phyloP scores from a whole-genome alignment of 2,329 filamentous ascomycete species.

The Zarea fungicola region DNA sequence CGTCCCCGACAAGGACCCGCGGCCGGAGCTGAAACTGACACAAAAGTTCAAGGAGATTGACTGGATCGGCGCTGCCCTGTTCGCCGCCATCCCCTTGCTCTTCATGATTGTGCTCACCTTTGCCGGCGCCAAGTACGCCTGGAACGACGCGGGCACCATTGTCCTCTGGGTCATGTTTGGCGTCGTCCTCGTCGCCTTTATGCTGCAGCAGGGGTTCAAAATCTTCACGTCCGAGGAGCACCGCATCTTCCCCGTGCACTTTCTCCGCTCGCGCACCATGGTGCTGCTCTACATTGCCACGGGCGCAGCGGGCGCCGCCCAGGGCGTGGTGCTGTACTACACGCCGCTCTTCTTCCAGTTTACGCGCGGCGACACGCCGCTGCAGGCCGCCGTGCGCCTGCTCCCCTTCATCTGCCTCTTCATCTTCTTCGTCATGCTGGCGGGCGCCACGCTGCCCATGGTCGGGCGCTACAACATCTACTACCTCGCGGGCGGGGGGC shows the following conservation, averaged over 20 bases:
- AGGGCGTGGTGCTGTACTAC: conserved; percentile 36
- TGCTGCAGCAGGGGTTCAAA: background rate
- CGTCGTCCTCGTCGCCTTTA: background rate
- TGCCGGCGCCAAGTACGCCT: background rate
- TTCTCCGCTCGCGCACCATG: background rate
- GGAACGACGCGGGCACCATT: conserved; percentile 10
- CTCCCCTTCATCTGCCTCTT: conserved; percentile 36
- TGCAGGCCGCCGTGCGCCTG: conserved; percentile 32
- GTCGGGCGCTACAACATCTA: conserved; percentile 35
- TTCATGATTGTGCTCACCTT: conserved; percentile 24
- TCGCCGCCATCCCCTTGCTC: conserved; percentile 27
- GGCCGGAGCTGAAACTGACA: conserved; percentile 17
- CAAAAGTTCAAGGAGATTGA: conserved; percentile 33
- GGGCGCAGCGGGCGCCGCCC: conserved; percentile 22
- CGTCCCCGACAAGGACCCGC: conserved; percentile 18
- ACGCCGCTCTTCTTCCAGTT: conserved; percentile 48
- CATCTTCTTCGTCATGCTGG: conserved; percentile 27
- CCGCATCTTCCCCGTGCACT: background rate
- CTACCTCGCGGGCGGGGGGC: conserved; percentile 31
- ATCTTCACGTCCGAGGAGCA: background rate
- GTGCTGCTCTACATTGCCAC: background rate
- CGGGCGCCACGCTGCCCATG: conserved; percentile 29
- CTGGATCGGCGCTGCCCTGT: conserved; percentile 36
- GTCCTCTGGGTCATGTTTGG: conserved; percentile 14
- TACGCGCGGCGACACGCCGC: conserved; percentile 31